Evolutionary conservation across 75 land plant genomes (phyloP).

Genomic region (Picea glauca): DNA sequence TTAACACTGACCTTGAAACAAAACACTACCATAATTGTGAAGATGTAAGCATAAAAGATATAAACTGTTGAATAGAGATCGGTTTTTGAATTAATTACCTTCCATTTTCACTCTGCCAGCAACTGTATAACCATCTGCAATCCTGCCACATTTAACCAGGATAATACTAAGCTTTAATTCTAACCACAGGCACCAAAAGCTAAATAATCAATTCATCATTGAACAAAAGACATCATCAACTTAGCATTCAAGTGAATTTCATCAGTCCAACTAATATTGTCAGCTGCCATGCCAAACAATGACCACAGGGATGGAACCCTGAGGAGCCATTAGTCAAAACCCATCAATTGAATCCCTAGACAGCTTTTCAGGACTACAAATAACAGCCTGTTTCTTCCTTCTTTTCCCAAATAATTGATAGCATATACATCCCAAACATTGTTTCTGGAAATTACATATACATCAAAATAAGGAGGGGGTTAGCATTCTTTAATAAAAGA

Average conservation of each 20-base stretch:
- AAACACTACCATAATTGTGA: not conserved
- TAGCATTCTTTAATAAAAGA: too few species aligned
- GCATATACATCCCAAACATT: too few species aligned
- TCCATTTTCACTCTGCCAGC: conserved; percentile 30
- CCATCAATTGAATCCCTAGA: not conserved
- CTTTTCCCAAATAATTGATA: too few species aligned
- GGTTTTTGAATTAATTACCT: conserved; percentile 8
- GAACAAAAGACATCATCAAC: not conserved
- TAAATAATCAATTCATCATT: not conserved
- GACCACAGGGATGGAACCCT: not conserved
- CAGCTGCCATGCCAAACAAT: not conserved
- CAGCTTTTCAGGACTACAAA: not conserved
- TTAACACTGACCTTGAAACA: not conserved
- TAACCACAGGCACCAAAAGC: not conserved
- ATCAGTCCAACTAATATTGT: not conserved
- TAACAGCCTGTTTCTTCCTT: too few species aligned
- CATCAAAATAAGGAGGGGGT: too few species aligned
- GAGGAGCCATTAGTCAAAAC: not conserved
- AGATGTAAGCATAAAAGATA: not conserved
- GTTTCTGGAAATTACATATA: too few species aligned
- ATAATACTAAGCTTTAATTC: not conserved
- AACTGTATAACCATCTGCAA: conserved; percentile 48
- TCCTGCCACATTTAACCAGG: conserved; percentile 17
- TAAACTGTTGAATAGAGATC: not conserved
- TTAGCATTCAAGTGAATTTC: not conserved